Base-by-base conservation (phyloP, 2,329 filamentous ascomycete species). In the Nannizziopsis barbatae region DNA sequence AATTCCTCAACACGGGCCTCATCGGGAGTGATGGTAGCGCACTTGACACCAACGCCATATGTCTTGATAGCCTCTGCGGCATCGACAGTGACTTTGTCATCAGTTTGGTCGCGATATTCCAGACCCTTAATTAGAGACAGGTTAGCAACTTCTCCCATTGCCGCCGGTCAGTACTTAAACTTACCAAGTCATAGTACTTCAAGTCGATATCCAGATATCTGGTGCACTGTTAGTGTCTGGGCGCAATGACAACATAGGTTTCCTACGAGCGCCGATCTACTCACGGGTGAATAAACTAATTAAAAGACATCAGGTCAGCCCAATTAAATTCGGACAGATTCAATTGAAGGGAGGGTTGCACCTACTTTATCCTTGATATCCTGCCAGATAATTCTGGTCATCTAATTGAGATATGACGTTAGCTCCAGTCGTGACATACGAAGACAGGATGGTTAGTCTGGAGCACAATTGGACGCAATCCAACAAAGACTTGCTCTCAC, bases 301-400 rank as follows among this genome's bases (percentile, higher is more conserved):
- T 53, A 35, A 50, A 3, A 27, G 22, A 27, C 4, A 27, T 7
- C 22, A 15, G 46, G 45, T 51, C 45, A 51, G 49, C 50, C 48
- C 47, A 45, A 45, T 17, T 2, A 14, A 8, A 1, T 15, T 15
- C 12, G 32, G 42, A 12, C 15, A 37, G 43, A 51, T 15, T 35
- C 45, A 37, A 18, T 47, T 22, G 30, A 14, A 27, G 52, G 45
- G 40, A 52, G 45, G 49, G 35, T 41, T 47, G 14, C 49, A 57
- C 65, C 56, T 65, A 77, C 75, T 65, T 93, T 95, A 74, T 96
- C 86, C 79, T 95, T 95, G 79, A 98, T 98, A 70, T 86, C 82
- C 75, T 95, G 76, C 92, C 92, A 98, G 75, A 98, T 98, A 68
- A 98, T 89, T 62, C 92, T 79, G 61, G 92, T 98, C 92, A 96